These are phyloP conservation scores for Pholiota conissans DNA, from an alignment of 768 basidiomycete species.

Conservation along the genomic window DNA sequence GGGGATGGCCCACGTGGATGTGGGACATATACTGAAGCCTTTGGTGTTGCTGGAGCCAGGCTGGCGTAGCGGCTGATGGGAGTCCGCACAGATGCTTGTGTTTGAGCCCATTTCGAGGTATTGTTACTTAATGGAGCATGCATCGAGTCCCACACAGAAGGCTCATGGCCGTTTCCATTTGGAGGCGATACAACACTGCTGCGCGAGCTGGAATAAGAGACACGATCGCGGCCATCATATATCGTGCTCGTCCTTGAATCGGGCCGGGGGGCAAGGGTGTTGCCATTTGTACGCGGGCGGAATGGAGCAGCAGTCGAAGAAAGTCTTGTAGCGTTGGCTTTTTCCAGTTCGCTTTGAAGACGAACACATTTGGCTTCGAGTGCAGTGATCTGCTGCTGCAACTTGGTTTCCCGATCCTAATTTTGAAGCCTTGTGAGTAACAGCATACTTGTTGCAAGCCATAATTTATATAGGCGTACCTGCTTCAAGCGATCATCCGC, in stretches of 20 bases:
- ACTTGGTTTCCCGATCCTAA: conserved; percentile 71
- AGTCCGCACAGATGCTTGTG: conserved; percentile 29
- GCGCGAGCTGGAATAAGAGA: conserved; percentile 58
- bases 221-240: conserved; percentile 48
- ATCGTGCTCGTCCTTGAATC: conserved; percentile 73
- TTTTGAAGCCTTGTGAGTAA: conserved; percentile 1
- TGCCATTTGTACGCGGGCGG: conserved; percentile 41
- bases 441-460: not conserved
- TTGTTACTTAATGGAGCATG: not conserved
- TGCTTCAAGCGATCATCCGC: conserved; percentile 65
- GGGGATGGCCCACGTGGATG: conserved; percentile 56
- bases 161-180: conserved; percentile 45
- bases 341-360: conserved; percentile 59
- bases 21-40: conserved; percentile 25
- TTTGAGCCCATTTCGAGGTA: conserved; percentile 18
- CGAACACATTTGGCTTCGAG: conserved; percentile 62
- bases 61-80: conserved; percentile 36
- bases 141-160: conserved; percentile 44
- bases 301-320: conserved; percentile 33
- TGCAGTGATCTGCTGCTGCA: conserved; percentile 63
- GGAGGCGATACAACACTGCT: conserved; percentile 30
- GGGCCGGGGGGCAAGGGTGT: conserved; percentile 49
- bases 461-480: conserved; percentile 42
- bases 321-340: conserved; percentile 33
- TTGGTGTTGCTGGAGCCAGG: conserved; percentile 36